phyloP scores from a whole-genome alignment of 2,329 filamentous ascomycete species.

The Pseudodiploospora longispora region DNA sequence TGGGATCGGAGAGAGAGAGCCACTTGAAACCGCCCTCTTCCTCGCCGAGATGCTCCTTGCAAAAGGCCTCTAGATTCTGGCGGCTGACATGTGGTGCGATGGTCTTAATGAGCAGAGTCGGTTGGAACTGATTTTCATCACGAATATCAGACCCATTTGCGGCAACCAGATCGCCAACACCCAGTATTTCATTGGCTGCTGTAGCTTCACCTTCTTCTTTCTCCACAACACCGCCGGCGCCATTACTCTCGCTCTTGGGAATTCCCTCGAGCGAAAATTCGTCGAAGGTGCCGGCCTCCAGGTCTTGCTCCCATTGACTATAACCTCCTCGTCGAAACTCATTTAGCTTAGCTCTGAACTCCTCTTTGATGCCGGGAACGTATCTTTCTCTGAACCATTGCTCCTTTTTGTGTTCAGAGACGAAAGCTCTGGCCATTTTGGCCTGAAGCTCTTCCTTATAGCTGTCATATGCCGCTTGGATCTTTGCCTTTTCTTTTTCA shows the following conservation, averaged over 20 bases:
- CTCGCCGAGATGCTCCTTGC: slow-evolving; percentile 87
- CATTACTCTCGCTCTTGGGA: slow-evolving; percentile 87
- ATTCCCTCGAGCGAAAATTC: slow-evolving; percentile 92
- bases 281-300: slow-evolving; percentile 80
- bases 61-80: slow-evolving; percentile 86
- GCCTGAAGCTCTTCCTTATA: slow-evolving; percentile 63
- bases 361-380: slow-evolving; percentile 70
- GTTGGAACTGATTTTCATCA: slow-evolving; percentile 81
- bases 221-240: slow-evolving; percentile 74
- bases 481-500: slow-evolving; percentile 70
- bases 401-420: slow-evolving; percentile 85
- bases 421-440: slow-evolving; percentile 82
- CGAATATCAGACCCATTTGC: slow-evolving; percentile 76
- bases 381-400: slow-evolving; percentile 99
- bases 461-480: slow-evolving; percentile 59
- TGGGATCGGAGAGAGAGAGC: slow-evolving; percentile 91
- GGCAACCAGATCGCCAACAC: slow-evolving; percentile 84
- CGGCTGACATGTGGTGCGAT: slow-evolving; percentile 94
- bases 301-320: slow-evolving; percentile 79
- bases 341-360: slow-evolving; percentile 66
- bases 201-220: slow-evolving; percentile 95
- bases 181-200: slow-evolving; percentile 83
- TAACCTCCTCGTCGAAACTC: slow-evolving; percentile 74
- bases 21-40: slow-evolving; percentile 90
- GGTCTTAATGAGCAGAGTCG: slow-evolving; percentile 94